Evolutionary conservation across 169 alveolate genomes (phyloP).

Genomic region (Eimeria sp.): DNA sequence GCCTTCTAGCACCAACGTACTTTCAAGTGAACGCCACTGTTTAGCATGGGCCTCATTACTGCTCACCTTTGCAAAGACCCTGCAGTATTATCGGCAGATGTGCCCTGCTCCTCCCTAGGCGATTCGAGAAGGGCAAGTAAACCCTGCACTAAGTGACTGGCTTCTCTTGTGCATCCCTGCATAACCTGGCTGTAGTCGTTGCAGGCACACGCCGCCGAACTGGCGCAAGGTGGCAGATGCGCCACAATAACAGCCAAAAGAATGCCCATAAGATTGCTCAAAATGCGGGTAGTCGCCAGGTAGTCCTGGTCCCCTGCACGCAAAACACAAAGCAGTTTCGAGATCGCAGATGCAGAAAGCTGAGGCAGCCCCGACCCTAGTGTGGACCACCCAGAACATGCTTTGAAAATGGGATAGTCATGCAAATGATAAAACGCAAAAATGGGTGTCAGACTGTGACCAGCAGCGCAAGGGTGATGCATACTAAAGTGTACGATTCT

Average conservation of each 20-base stretch:
- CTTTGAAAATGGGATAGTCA: neutral
- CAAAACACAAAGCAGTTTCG: neutral
- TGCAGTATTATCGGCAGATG: neutral
- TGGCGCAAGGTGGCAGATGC: slow-evolving; percentile 70
- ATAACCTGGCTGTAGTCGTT: slow-evolving; percentile 6
- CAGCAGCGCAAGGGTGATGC: neutral
- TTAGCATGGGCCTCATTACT: neutral
- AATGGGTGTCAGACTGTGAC: neutral
- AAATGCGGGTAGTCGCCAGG: slow-evolving; percentile 69
- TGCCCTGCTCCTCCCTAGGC: slow-evolving; percentile 20
- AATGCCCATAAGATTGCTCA: slow-evolving; percentile 70
- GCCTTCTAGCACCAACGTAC: neutral
- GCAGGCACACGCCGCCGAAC: slow-evolving; percentile 61
- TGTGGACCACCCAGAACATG: neutral
- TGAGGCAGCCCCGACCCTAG: neutral
- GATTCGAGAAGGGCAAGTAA: slow-evolving; percentile 26
- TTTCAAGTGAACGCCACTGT: neutral
- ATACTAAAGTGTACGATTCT: neutral
- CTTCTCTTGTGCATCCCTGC: slow-evolving; percentile 56
- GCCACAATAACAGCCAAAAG: slow-evolving; percentile 70
- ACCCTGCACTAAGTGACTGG: slow-evolving; percentile 9
- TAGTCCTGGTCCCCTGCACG: slow-evolving; percentile 68
- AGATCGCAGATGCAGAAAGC: neutral
- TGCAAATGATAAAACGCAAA: neutral
- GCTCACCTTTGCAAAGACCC: neutral